Conservation (phyloP, 257 asterid species). For the Paulownia fortunei region DNA sequence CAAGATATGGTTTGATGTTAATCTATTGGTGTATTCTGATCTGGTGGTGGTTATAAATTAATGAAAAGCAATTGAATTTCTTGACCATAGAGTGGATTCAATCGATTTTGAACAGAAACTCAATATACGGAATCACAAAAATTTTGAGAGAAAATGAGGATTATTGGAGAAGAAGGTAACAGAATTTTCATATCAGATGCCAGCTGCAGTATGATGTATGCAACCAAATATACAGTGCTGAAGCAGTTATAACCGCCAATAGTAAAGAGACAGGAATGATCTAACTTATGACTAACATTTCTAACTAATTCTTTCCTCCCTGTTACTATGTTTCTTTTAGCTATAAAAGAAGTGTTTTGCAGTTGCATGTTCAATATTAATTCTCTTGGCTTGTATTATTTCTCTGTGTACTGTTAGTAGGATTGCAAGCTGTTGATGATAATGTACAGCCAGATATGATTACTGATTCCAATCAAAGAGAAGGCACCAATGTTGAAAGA, state of each 20-base stretch:
- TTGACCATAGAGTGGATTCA: background rate
- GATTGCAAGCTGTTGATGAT: conserved; percentile 35
- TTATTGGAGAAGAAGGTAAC: background rate
- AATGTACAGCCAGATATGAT: conserved; percentile 29
- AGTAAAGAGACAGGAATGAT: background rate
- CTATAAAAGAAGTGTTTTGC: background rate
- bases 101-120: background rate
- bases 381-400: background rate
- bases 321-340: background rate
- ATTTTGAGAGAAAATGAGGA: background rate
- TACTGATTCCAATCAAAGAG: conserved; percentile 40
- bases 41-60: background rate
- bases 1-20: background rate
- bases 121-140: background rate
- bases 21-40: background rate
- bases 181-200: background rate
- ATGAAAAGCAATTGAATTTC: background rate
- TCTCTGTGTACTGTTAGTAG: conserved; percentile 36
- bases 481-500: conserved; percentile 41
- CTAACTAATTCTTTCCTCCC: background rate
- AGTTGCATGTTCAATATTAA: background rate
- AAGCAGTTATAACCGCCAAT: background rate
- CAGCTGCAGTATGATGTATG: background rate
- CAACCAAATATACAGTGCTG: background rate
- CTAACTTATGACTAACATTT: background rate